Percentiles rank a stretch among this genome's conserved stretches.
Conservation (phyloP, 768 basidiomycete species). For the Agaricus bisporus region DNA sequence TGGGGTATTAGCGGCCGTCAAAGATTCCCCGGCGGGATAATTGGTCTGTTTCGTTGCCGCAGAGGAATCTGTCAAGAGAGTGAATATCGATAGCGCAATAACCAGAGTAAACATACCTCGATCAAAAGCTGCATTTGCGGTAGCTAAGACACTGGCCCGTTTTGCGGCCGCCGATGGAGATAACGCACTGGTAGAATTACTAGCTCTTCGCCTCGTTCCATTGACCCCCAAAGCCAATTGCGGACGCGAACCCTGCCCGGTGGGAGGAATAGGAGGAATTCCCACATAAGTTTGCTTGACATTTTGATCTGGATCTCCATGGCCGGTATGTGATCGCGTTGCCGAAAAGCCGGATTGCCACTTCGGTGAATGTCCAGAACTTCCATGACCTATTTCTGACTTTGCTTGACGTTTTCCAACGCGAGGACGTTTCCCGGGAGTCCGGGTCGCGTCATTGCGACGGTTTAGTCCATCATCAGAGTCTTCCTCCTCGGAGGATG, state of each 20-base stretch:
- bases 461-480: slow-evolving; percentile 19
- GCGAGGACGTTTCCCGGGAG: slow-evolving; percentile 13
- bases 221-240: slow-evolving; percentile 31
- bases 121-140: slow-evolving; percentile 22
- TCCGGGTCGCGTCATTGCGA: slow-evolving; percentile 9
- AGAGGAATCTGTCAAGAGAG: slow-evolving; percentile 5
- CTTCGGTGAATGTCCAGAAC: slow-evolving; percentile 15
- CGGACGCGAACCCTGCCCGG: slow-evolving; percentile 20
- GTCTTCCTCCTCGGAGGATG: slow-evolving; percentile 14
- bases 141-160: slow-evolving; percentile 37
- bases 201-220: slow-evolving; percentile 38
- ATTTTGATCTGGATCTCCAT: slow-evolving; percentile 15
- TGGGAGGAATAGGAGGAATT: slow-evolving; percentile 1
- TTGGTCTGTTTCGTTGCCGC: slow-evolving; percentile 15
- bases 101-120: slow-evolving; percentile 21
- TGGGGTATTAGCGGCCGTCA: slow-evolving; percentile 20
- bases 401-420: slow-evolving; percentile 24
- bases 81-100: not conserved
- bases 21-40: slow-evolving; percentile 22
- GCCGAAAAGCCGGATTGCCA: slow-evolving; percentile 13
- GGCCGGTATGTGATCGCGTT: slow-evolving; percentile 23
- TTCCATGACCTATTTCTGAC: slow-evolving; percentile 37
- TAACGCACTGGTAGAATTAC: slow-evolving; percentile 53
- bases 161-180: slow-evolving; percentile 45
- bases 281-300: slow-evolving; percentile 8